Percentiles rank a stretch among this genome's conserved stretches.
Evolutionary conservation across 768 basidiomycete genomes (phyloP).

Genomic region (Piloderma croceum): DNA sequence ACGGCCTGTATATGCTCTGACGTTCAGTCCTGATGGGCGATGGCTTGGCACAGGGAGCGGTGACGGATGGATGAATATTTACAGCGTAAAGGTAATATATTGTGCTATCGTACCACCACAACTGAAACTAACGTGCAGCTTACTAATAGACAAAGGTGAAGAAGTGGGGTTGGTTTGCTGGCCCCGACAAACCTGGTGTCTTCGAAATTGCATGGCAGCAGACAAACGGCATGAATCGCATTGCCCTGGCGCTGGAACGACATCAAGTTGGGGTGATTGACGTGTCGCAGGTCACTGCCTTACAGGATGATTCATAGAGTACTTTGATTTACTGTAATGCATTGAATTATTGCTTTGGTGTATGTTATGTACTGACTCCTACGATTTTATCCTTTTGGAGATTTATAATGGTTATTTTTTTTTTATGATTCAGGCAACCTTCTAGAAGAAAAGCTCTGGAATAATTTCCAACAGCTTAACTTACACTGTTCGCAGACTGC

Average conservation of each 20-base stretch:
- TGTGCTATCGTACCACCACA: background rate
- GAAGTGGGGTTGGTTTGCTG: constrained; percentile 61
- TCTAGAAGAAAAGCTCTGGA: too few species aligned
- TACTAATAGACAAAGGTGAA: constrained; percentile 35
- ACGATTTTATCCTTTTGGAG: too few species aligned
- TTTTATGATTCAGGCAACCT: too few species aligned
- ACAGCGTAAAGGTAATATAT: constrained; percentile 55
- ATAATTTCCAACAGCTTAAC: too few species aligned
- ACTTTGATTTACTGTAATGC: too few species aligned
- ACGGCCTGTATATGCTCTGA: constrained; percentile 64
- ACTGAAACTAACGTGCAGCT: constrained; percentile 7
- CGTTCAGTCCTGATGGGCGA: constrained; percentile 70
- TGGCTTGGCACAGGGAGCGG: constrained; percentile 74
- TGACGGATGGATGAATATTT: constrained; percentile 73
- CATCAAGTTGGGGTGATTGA: background rate
- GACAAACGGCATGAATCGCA: background rate
- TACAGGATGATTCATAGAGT: too few species aligned
- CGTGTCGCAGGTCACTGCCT: constrained; percentile 9
- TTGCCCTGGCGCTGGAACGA: background rate
- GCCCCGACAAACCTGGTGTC: constrained; percentile 53
- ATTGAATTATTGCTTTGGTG: too few species aligned
- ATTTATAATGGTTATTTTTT: too few species aligned
- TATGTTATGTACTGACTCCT: too few species aligned
- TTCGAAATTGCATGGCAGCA: constrained; percentile 75
- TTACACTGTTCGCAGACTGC: too few species aligned